A percentile compares a stretch with the other conserved stretches of the same genome.
phyloP scores from a whole-genome alignment of 2,329 filamentous ascomycete species.

The Seiridium unicorne region DNA sequence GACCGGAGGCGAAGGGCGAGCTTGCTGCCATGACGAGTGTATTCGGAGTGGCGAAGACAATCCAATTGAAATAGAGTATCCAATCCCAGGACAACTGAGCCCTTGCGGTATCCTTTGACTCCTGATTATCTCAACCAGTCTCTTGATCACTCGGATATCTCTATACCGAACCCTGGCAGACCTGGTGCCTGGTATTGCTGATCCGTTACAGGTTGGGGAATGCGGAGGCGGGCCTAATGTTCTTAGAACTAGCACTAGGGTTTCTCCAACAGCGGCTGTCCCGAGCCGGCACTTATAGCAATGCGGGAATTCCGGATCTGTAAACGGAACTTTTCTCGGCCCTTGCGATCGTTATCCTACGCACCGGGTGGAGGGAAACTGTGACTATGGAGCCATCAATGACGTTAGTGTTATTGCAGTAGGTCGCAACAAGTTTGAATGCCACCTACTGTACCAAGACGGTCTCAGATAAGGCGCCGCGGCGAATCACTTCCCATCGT shows the following conservation, averaged over 20 bases:
- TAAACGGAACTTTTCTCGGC: neutral
- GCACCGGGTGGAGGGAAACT: neutral
- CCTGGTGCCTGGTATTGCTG: neutral
- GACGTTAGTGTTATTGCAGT: neutral
- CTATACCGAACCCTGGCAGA: neutral
- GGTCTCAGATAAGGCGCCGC: neutral
- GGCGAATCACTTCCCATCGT: neutral
- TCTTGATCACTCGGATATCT: neutral
- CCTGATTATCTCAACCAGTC: neutral
- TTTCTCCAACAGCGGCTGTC: slow-evolving; percentile 2
- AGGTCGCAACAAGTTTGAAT: too few relatives aligned
- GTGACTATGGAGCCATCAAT: neutral
- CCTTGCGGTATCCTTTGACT: neutral
- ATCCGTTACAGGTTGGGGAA: neutral
- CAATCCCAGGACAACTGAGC: neutral
- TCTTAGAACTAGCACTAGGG: neutral
- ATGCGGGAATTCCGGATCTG: neutral
- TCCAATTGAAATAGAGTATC: neutral
- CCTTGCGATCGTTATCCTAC: neutral
- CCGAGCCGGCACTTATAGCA: neutral
- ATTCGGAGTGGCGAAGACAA: neutral
- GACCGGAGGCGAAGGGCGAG: neutral
- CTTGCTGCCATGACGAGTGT: neutral
- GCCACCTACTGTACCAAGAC: neutral
- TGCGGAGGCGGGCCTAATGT: neutral